Base-by-base conservation (phyloP, 2,329 filamentous ascomycete species). In the Scytalidium lignicola region DNA sequence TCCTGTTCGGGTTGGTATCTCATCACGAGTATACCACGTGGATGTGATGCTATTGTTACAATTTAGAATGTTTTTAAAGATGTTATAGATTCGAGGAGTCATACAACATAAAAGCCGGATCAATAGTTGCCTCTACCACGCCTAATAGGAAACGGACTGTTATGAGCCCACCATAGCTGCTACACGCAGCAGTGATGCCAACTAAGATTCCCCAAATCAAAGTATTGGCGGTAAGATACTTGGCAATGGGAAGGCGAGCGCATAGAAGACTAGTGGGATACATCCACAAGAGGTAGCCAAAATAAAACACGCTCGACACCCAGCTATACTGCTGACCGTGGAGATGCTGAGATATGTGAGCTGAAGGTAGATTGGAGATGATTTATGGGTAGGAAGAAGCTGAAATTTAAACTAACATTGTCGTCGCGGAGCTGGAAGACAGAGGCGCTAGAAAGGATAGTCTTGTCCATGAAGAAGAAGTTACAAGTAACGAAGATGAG, bases 1-100 rank as follows among this genome's bases (percentile, higher is more conserved):
- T 0, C 78, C 76, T 12, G 82, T 75, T 1, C 81, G 72, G 18
- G 78, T 62, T 0, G 79, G 77, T 54, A 83, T 80, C 56, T 85
- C 79, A 3, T 72, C 71, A 51, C 72, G 69, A 51, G 73, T 75
- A 50, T 77, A 76, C 73, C 73, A 77, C 67, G 23, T 26, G 23
- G 23, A 26, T 26, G 23, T 26, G 10, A 26, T 26, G 10, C 23
- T 26, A 26, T 10, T 6, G 23, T 26, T 26, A 26, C 10, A 26
- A 26, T 10, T 26, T 26, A 26, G 23, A 26, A 26, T 26, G 10
- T 26, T 26, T 10, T 26, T 10, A 26, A 26, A 6, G 23, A 26
- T 26, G 23, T n/a, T 26, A 26, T 26, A 26, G 23, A 26, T 26
- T 26, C 6, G 10, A 26, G 23, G 10, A 5, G 23, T 10, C 23